These are phyloP conservation scores for Zymoseptoria crescenta DNA, from an alignment of 2,329 filamentous ascomycete species.

Conservation along the genomic window DNA sequence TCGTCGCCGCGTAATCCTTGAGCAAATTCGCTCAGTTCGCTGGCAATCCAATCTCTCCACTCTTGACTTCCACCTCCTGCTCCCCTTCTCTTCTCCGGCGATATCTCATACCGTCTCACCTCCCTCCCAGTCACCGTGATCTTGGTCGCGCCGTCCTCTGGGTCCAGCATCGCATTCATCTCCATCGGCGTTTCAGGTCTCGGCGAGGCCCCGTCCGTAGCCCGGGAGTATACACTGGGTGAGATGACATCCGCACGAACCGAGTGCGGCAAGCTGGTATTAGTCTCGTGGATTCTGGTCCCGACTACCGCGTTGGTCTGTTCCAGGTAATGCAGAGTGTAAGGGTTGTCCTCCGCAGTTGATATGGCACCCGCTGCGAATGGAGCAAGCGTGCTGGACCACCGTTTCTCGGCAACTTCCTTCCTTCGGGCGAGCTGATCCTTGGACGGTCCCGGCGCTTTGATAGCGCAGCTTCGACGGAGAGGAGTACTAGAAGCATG, in stretches of 20 bases:
- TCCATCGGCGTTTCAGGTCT: constrained; percentile 22
- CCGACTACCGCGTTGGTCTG: constrained; percentile 3
- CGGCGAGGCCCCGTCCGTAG: constrained; percentile 33
- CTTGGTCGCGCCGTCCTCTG: constrained; percentile 26
- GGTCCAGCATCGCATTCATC: background rate
- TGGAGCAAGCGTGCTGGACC: constrained; percentile 32
- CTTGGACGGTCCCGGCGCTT: constrained; percentile 28
- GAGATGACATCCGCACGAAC: constrained; percentile 22
- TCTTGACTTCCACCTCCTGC: constrained; percentile 32
- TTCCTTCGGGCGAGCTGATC: constrained; percentile 35
- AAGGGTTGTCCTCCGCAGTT: constrained; percentile 23
- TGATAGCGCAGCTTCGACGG: constrained; percentile 15
- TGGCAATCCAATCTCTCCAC: constrained; percentile 41
- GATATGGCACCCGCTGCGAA: background rate
- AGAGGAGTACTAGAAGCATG: constrained; percentile 9
- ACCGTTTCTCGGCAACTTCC: constrained; percentile 33
- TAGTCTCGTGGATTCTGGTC: background rate
- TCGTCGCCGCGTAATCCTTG: background rate
- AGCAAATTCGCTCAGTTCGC: constrained; percentile 33
- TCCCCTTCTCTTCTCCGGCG: constrained; percentile 17
- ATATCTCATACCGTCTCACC: constrained; percentile 36
- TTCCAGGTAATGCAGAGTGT: constrained; percentile 23
- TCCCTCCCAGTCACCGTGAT: constrained; percentile 39
- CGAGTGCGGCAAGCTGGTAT: constrained; percentile 1
- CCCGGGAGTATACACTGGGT: constrained; percentile 41